A percentile compares a stretch with the other conserved stretches of the same genome.
Evolutionary conservation across 352 stramenopile genomes (phyloP).

Genomic region (Phytophthora niederhauseri): DNA sequence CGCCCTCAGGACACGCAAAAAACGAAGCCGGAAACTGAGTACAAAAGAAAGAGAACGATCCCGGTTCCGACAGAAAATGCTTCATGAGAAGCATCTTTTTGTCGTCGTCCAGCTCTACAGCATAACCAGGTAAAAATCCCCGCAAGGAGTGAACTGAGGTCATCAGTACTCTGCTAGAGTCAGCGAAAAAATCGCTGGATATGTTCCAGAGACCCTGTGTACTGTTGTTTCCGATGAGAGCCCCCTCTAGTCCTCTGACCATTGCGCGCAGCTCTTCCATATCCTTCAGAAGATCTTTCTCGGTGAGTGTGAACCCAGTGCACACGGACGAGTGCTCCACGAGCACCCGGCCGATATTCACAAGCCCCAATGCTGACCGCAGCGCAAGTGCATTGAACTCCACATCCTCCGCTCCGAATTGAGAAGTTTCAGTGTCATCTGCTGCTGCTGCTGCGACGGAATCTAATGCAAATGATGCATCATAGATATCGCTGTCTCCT

Average conservation of each 20-base stretch:
- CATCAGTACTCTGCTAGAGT: conserved; percentile 32
- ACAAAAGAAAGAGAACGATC: conserved; percentile 83
- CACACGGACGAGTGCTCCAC: conserved; percentile 67
- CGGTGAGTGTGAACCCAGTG: conserved; percentile 46
- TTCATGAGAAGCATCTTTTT: conserved; percentile 67
- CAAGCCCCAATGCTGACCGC: conserved; percentile 60
- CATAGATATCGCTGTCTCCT: conserved; percentile 10
- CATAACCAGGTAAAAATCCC: conserved; percentile 63
- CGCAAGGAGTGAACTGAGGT: conserved; percentile 56
- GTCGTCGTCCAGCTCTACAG: conserved; percentile 46
- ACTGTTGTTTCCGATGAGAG: conserved; percentile 50
- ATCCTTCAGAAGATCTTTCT: conserved; percentile 52
- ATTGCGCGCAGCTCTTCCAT: conserved; percentile 39
- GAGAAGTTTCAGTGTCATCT: conserved; percentile 12
- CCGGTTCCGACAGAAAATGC: conserved; percentile 70
- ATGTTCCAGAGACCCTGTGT: conserved; percentile 69
- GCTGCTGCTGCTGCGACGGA: conserved; percentile 11
- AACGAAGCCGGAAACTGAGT: conserved; percentile 61
- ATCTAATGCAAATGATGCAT: conserved; percentile 2
- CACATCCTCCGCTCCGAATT: conserved; percentile 69
- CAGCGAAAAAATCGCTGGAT: conserved; percentile 61
- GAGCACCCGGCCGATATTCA: conserved; percentile 71
- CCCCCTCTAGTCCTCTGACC: conserved; percentile 35
- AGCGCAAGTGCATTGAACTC: conserved; percentile 87
- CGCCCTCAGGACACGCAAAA: conserved; percentile 51